Conservation (phyloP, 768 basidiomycete species). For the Boletus barrowsii region DNA sequence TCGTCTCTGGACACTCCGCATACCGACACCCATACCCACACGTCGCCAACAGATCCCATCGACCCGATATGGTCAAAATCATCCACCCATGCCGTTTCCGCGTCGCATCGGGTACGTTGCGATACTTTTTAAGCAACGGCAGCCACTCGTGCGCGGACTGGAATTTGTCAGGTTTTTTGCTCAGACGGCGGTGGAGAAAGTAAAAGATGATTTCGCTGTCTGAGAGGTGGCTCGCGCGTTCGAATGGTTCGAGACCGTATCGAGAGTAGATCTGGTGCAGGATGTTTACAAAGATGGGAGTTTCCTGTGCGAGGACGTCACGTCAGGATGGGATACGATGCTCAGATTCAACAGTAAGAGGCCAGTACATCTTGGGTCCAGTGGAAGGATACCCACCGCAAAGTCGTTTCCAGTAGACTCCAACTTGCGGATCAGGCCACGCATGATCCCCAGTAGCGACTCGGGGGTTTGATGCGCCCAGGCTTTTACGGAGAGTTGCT, state of each 20-base stretch:
- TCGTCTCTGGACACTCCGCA: neutral
- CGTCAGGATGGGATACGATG: too few relatives aligned
- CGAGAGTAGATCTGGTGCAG: neutral
- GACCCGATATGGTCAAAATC: neutral
- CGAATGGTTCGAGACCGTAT: neutral
- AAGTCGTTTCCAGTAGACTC: neutral
- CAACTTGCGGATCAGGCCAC: neutral
- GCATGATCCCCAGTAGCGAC: neutral
- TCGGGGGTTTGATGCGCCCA: neutral
- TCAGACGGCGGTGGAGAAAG: neutral
- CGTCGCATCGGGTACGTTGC: neutral
- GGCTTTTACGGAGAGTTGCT: neutral
- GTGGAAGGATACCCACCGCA: neutral
- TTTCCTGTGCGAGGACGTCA: neutral
- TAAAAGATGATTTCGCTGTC: neutral
- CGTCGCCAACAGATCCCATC: neutral
- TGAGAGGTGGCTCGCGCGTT: neutral
- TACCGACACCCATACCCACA: neutral
- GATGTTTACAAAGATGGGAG: neutral
- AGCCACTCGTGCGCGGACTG: neutral
- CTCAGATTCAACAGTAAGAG: too few relatives aligned
- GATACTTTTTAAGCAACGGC: neutral
- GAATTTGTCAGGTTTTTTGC: neutral
- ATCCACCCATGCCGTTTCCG: neutral
- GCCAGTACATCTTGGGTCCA: too few relatives aligned